Base-by-base conservation (phyloP, 257 asterid genomes). In the Ophiorrhiza pumila region DNA sequence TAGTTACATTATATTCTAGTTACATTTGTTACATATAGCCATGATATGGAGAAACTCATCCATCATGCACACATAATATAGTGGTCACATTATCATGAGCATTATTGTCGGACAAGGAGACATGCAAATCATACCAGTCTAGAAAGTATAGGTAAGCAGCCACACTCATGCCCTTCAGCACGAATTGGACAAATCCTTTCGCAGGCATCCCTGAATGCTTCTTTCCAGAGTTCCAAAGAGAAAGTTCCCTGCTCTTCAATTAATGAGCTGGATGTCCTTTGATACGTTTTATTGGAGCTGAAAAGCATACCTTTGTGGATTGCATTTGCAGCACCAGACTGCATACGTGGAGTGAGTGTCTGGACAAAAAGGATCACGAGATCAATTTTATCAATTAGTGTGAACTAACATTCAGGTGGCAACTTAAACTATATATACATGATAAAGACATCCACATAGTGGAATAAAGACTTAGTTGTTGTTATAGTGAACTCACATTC, bases 121-220 rank as follows among this genome's bases (percentile, higher is more conserved):
- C 69, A 53, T 58, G 56, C 22, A 63, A 60, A 65, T 55, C 67
- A 73, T 88, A 91, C 97, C 92, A 92, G 83, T 81, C 78, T 85
- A 76, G 96, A 85, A 72, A 90, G 95, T 63, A 85, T 43, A 69
- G 83, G 96, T 78, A 92, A 85, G 75, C 97, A 92, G 29, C 96
- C 96, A 79, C 97, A 92, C 63, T 83, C 85, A 15, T 90, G 96
- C 23, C 95, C 96, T 73, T 79, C 97, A 63, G 93, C 96, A 75
- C 96, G 88, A 81, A 92, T 84, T 70, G 97, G 97, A 59, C 97
- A 92, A 77, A 92, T 92, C 83, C 91, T 87, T 82, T 88, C 88
- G 70, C 91, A 84, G 45, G 95, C 96, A 79, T 88, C 96, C 75
- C 77, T 85, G 85, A 92, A 90, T 74, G 97, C 97, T 87, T 74